These are phyloP conservation scores for Scenedesmus sp. DNA, from an alignment of 163 green algal genomes.

Conservation along the genomic window DNA sequence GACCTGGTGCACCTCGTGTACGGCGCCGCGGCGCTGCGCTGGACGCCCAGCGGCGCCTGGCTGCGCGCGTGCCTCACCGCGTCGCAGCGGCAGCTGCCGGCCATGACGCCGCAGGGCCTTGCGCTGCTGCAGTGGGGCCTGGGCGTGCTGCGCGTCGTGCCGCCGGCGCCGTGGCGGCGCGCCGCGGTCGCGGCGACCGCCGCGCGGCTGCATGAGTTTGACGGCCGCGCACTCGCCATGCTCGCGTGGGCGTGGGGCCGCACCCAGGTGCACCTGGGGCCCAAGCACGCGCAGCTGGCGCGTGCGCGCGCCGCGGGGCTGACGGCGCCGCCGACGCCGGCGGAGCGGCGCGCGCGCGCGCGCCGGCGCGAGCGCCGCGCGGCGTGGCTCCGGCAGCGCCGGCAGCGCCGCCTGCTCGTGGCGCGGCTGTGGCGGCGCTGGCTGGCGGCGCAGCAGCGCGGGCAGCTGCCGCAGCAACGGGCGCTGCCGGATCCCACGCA, in stretches of 20 bases:
- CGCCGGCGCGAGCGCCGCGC: too few species aligned
- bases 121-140: slow-evolving; percentile 23
- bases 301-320: too few species aligned
- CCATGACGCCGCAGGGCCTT: background rate
- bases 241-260: slow-evolving; percentile 29
- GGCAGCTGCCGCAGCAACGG: background rate
- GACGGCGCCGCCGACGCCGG: too few species aligned
- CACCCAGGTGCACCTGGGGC: slow-evolving; percentile 18
- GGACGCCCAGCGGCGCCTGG: slow-evolving; percentile 18
- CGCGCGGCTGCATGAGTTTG: background rate
- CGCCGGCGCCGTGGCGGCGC: background rate
- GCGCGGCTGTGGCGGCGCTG: too few species aligned
- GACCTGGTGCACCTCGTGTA: slow-evolving; percentile 20
- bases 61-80: background rate
- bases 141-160: slow-evolving; percentile 13
- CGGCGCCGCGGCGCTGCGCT: slow-evolving; percentile 25
- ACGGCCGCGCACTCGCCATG: background rate
- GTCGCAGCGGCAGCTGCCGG: background rate
- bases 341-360: too few species aligned
- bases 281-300: too few species aligned
- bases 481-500: background rate
- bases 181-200: slow-evolving; percentile 4
- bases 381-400: too few species aligned
- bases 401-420: too few species aligned
- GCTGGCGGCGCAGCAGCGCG: background rate